Base-by-base conservation (phyloP, 129 eudicot genomes). In the Silybum marianum region DNA sequence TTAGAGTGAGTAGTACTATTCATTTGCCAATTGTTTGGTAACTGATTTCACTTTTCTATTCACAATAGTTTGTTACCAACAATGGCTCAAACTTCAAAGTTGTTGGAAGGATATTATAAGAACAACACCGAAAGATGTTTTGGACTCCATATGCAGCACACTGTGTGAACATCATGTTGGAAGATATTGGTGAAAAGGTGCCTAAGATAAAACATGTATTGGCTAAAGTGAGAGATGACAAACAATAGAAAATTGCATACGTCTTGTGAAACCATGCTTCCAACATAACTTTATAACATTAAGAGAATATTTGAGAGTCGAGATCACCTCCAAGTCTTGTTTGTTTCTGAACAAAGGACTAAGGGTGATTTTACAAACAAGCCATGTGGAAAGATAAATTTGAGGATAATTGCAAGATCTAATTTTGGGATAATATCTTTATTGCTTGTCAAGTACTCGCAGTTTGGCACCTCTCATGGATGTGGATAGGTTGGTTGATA, bases 51-150 rank as follows among this genome's bases (percentile, higher is more conserved):
- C 44, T 72, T 40, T 40, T 23, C 12, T 72, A 40, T 54, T 54
- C 63, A 54, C 22, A 14, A 16, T 19, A 72, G n/a, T 21, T 72
- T 21, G 24, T 22, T 16, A 34, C 46, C 10, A 30, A 73, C 2
- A 42, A 73, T 5, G 63, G 77, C 9, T 42, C 63, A 42, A 73
- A 73, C 36, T 73, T 46, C 28, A 62, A 62, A 63, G 72, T 39
- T 36, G 80, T 71, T 7, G 60, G 80, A 60, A 63, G 22, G 13
- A 62, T 76, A 62, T 62, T 76, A 4, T 32, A 76, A 62, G 80
- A 76, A 62, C 71, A 76, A 32, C 71, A 76, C 6, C 21, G 71
- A 5, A 32, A 21, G 58, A 13, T 60, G 54, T 76, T 60, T 76
- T 76, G 23, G 67, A 60, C 24, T 19, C 67, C 67, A 60, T 60